phyloP scores from a whole-genome alignment of 176 grass and related monocot species.

The Carex parvula region DNA sequence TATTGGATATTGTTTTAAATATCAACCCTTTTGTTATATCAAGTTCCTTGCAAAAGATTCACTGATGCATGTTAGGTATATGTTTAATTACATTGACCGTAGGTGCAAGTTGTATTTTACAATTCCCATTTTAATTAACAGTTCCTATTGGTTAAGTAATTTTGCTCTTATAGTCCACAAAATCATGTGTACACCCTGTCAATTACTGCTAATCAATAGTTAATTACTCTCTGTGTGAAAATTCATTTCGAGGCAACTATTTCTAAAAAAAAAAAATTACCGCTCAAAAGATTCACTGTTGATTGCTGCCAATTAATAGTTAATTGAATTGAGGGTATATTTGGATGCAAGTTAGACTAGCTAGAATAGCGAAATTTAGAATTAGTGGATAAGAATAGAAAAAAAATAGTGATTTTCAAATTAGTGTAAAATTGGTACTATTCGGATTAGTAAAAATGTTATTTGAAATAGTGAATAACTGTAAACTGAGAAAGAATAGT shows the following conservation, averaged over 20 bases:
- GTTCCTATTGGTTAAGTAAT: not conserved
- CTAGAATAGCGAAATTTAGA: too few species aligned
- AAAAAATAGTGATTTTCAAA: too few species aligned
- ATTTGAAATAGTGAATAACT: too few species aligned
- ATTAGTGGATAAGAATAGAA: too few species aligned
- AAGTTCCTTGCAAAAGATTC: not conserved
- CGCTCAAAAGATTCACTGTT: not conserved
- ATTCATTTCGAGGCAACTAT: too few species aligned
- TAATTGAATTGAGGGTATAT: not conserved
- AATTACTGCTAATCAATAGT: not conserved
- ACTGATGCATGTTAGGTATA: slow-evolving; percentile 9
- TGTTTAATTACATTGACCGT: not conserved
- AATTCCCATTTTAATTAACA: not conserved
- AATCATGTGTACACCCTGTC: too few species aligned
- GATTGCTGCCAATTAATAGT: not conserved
- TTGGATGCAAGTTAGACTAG: too few species aligned
- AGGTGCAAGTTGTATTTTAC: not conserved
- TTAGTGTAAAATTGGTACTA: too few species aligned
- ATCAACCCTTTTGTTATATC: not conserved
- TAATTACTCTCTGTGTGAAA: not conserved
- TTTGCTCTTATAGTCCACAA: not conserved
- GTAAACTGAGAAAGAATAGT: too few species aligned
- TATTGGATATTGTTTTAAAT: not conserved
- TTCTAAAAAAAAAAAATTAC: not conserved
- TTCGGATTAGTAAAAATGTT: too few species aligned